Evolutionary conservation across 768 basidiomycete species (phyloP), one percentile per base, ranked within the genome.

Genomic region (Xanthoconium stramineum): DNA sequence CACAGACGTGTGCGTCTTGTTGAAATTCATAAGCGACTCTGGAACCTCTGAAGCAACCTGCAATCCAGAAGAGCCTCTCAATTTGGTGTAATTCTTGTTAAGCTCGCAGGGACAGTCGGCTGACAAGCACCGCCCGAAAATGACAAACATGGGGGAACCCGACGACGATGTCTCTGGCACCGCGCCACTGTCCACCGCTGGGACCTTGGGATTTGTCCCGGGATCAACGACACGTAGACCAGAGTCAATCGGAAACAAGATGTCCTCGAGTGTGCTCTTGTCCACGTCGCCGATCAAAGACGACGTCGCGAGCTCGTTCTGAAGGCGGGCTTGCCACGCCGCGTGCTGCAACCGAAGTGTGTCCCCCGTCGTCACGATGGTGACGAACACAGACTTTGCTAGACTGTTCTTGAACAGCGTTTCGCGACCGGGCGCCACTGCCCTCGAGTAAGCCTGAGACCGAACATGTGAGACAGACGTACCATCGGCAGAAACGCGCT

Each of bases 51-150:
- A n/a, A 30, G 19, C 1, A 5, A 13, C 39, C 24, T 33, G 53
- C 19, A 43, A 42, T 28, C n/a, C 38, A 36, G 17, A 12, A 19
- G 38, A 12, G n/a, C 14, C 50, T 13, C 14, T 42, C 13, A 1
- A 13, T 5, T 13, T 20, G 5, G 45, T 3, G 10, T 54, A 14
- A 14, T 32, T 40, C 13, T 9, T 40, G 50, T 57, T 54, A 3
- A 44, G 56, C 28, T 58, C 63, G 8, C 63, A 61, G 36, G 52
- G 63, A 53, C 60, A 56, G 30, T 58, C 60, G 14, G 38, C 33
- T 5, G 50, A 47, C 47, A 65, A 28, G 38, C 63, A 64, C 9
- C 32, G 59, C 20, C 29, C 47, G 20, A 58, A 33, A 7, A 64
- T 46, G 37, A 62, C 9, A 36, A 61, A n/a, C 48, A 17, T 46